Evolutionary conservation across 2,329 filamentous ascomycete genomes (phyloP).

Genomic region (Diaporthe destruens): DNA sequence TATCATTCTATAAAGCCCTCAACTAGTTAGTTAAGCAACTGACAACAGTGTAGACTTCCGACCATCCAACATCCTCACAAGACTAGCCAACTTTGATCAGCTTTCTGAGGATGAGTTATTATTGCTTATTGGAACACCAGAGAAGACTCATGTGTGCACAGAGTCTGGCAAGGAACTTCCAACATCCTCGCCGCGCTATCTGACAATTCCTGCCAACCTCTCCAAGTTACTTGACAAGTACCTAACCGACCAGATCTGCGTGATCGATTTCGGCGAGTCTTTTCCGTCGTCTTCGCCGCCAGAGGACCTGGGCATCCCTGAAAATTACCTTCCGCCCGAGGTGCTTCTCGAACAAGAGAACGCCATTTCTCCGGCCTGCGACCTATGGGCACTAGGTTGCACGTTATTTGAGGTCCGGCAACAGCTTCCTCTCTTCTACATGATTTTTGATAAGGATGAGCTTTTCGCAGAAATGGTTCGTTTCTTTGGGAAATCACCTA

Average conservation of each 20-base stretch:
- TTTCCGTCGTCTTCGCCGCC: not conserved
- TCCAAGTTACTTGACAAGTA: not conserved
- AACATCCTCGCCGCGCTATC: not conserved
- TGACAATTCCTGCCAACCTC: not conserved
- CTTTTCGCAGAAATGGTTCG: not conserved
- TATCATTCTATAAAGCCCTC: not conserved
- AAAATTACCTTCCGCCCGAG: constrained; percentile 7
- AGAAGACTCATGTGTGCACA: not conserved
- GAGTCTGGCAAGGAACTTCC: not conserved
- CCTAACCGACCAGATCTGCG: not conserved
- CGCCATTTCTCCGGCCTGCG: not conserved
- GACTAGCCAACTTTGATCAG: not conserved
- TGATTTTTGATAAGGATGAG: not conserved
- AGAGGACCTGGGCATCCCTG: not conserved
- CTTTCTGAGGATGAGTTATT: not conserved
- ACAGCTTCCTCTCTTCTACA: constrained; percentile 12
- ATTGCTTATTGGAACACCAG: not conserved
- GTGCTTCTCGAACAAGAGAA: not conserved
- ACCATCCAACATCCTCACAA: not conserved
- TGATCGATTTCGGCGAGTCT: constrained; percentile 11
- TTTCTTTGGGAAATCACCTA: not conserved
- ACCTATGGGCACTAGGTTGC: constrained; percentile 1
- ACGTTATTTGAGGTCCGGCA: not conserved
- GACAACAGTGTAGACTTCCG: not conserved
- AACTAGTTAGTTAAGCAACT: not conserved